Conservation (phyloP, 2,329 filamentous ascomycete species). For the Ophiostoma australiae region DNA sequence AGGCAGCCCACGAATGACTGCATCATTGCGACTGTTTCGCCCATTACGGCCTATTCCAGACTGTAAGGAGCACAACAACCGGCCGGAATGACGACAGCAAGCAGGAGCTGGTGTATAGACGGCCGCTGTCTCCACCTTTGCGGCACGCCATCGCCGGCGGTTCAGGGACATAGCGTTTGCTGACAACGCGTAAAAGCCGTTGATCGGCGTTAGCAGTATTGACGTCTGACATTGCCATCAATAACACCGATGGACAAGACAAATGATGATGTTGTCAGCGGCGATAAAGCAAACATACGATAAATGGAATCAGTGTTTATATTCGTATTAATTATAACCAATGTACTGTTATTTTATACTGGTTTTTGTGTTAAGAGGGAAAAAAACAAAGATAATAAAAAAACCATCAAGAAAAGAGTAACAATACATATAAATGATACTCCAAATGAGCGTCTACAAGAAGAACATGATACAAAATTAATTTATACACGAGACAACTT, state of each 20-base stretch:
- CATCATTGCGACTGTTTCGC: not conserved
- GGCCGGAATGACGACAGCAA: not conserved
- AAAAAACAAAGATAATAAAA: too few species aligned
- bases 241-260: not conserved
- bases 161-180: not conserved
- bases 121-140: not conserved
- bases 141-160: not conserved
- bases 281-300: not conserved
- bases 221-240: not conserved
- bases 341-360: too few species aligned
- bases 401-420: too few species aligned
- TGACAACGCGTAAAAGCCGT: slow-evolving; percentile 2
- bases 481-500: too few species aligned
- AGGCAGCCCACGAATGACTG: not conserved
- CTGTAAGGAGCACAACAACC: not conserved
- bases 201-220: not conserved
- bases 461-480: not conserved
- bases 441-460: not conserved
- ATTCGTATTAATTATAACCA: too few species aligned
- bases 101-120: not conserved
- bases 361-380: too few species aligned
- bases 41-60: not conserved
- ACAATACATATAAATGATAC: too few species aligned
- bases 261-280: not conserved
- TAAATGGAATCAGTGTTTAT: too few species aligned